Conservation (phyloP, 2,329 filamentous ascomycete species). For the Corynespora cassiicola region DNA sequence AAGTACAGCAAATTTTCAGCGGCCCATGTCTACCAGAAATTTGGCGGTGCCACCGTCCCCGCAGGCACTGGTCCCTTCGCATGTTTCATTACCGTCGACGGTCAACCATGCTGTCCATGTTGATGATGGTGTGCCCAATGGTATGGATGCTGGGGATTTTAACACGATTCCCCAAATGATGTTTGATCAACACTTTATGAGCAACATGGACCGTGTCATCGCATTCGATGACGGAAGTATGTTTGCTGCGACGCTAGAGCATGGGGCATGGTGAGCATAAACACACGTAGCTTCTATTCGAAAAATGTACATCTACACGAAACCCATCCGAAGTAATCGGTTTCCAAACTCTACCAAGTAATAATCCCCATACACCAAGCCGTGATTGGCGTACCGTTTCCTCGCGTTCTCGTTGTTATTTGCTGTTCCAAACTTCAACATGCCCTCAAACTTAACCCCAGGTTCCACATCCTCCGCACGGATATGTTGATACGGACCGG, state of each 20-base stretch:
- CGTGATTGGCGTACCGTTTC: slow-evolving; percentile 50
- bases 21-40: too few relatives aligned
- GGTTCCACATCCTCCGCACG: slow-evolving; percentile 22
- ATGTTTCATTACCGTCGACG: too few relatives aligned
- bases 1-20: background rate
- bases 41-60: too few relatives aligned
- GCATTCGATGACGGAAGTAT: slow-evolving; percentile 29
- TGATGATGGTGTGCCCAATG: too few relatives aligned
- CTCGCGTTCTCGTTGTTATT: slow-evolving; percentile 52
- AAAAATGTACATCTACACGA: too few relatives aligned
- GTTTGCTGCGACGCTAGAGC: slow-evolving; percentile 20
- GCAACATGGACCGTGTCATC: slow-evolving; percentile 27
- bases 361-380: slow-evolving; percentile 56
- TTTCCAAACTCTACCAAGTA: slow-evolving; percentile 54
- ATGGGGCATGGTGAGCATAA: slow-evolving; percentile 3
- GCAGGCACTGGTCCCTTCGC: too few relatives aligned
- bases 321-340: slow-evolving; percentile 39
- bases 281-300: too few relatives aligned
- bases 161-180: slow-evolving; percentile 18
- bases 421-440: slow-evolving; percentile 53
- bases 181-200: slow-evolving; percentile 22
- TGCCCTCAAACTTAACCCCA: slow-evolving; percentile 44
- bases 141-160: slow-evolving; percentile 9
- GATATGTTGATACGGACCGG: slow-evolving; percentile 20
- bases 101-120: background rate